phyloP scores from a whole-genome alignment of 805 yeast genomes.

The Kuraishia cidri region DNA sequence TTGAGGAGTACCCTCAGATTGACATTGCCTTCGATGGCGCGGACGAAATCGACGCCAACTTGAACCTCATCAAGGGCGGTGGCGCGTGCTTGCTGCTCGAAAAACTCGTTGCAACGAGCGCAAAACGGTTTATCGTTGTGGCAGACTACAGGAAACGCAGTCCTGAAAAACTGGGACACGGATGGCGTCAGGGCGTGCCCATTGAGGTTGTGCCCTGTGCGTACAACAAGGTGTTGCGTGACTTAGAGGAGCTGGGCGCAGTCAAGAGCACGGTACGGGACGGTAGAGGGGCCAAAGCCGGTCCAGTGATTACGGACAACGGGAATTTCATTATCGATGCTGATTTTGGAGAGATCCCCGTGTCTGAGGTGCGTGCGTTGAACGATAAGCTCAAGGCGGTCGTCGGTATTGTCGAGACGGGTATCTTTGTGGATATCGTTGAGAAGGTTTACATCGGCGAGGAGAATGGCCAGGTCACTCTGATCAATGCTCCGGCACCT shows the following conservation, averaged over 20 bases:
- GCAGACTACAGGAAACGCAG: constrained; percentile 90
- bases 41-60: constrained; percentile 79
- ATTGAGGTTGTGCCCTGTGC: constrained; percentile 91
- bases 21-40: constrained; percentile 99
- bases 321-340: constrained; percentile 91
- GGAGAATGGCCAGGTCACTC: constrained; percentile 42
- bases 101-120: constrained; percentile 80
- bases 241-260: constrained; percentile 60
- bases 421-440: constrained; percentile 73
- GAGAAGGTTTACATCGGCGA: constrained; percentile 85
- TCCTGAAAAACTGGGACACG: constrained; percentile 53
- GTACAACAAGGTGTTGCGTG: constrained; percentile 63
- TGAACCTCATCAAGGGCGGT: constrained; percentile 95
- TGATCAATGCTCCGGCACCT: too few species aligned
- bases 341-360: constrained; percentile 73
- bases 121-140: constrained; percentile 72
- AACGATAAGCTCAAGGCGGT: constrained; percentile 61
- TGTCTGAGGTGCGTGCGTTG: constrained; percentile 32
- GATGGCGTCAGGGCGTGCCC: constrained; percentile 90
- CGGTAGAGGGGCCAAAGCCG: constrained; percentile 91
- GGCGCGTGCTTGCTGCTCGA: constrained; percentile 98
- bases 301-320: constrained; percentile 94
- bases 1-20: constrained; percentile 74
- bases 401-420: constrained; percentile 96
- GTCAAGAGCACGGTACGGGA: constrained; percentile 58